A percentile compares a stretch with the other conserved stretches of the same genome.
These are phyloP conservation scores for Ilex paraguariensis DNA, from an alignment of 305 asterid species.

Conservation along the genomic window DNA sequence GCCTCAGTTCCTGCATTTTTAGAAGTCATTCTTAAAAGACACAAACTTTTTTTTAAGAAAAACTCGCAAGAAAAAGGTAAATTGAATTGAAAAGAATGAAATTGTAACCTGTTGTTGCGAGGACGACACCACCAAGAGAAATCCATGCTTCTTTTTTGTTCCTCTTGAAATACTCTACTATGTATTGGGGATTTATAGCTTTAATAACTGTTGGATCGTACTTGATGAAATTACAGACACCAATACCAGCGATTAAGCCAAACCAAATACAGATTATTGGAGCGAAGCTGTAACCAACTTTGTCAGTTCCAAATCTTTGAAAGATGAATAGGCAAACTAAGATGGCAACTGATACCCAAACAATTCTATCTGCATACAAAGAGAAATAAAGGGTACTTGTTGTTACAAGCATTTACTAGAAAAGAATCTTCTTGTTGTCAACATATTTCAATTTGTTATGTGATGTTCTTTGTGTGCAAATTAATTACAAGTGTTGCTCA, in stretches of 20 bases:
- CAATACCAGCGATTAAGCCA: background rate
- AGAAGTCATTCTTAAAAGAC: too few species aligned
- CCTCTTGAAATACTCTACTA: slow-evolving; percentile 1
- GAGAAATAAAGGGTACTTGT: too few species aligned
- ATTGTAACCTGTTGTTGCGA: background rate
- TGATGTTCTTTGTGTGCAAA: too few species aligned
- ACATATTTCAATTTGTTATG: too few species aligned
- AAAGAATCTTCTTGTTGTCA: too few species aligned
- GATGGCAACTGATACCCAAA: slow-evolving; percentile 3
- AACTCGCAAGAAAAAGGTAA: too few species aligned
- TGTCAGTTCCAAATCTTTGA: slow-evolving; percentile 8
- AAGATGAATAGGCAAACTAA: background rate
- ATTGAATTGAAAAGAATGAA: background rate
- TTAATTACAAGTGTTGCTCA: too few species aligned
- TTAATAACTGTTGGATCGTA: slow-evolving; percentile 1
- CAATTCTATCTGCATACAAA: background rate
- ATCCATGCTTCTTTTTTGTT: slow-evolving; percentile 4
- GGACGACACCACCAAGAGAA: slow-evolving; percentile 3
- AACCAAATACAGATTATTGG: slow-evolving; percentile 6
- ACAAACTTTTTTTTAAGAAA: too few species aligned
- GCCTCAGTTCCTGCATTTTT: slow-evolving; percentile 11
- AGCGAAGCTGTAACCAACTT: slow-evolving; percentile 3
- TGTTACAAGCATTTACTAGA: too few species aligned
- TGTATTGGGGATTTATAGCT: slow-evolving; percentile 1
- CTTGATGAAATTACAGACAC: slow-evolving; percentile 3